Conservation (phyloP, 169 alveolate species). For the Ichthyophthirius multifiliis region DNA sequence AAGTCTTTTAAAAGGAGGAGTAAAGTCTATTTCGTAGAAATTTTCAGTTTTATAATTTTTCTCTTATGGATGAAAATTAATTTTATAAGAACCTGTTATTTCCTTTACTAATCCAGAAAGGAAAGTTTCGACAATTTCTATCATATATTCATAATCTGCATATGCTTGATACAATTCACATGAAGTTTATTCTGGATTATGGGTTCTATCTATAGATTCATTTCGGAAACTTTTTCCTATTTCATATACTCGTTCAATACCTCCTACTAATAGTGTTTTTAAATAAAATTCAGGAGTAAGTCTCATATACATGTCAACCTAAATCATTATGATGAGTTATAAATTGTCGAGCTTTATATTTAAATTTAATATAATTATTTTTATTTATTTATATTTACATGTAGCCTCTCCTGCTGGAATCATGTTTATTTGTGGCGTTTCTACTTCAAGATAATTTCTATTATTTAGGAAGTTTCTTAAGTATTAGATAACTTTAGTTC, state of each 20-base stretch:
- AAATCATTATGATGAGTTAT: constrained; percentile 97
- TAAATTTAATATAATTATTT: too few species aligned
- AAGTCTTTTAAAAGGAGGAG: constrained; percentile 96
- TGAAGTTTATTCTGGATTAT: constrained; percentile 94
- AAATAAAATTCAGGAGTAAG: constrained; percentile 99
- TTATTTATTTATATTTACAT: too few species aligned
- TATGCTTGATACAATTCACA: constrained; percentile 97
- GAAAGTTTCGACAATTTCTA: constrained; percentile 95
- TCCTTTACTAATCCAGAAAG: constrained; percentile 84
- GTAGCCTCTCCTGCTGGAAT: constrained; percentile 96
- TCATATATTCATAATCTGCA: constrained; percentile 96
- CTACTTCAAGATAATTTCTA: constrained; percentile 96
- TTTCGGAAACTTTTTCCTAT: constrained; percentile 98
- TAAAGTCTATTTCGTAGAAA: constrained; percentile 91
- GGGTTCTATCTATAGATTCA: constrained; percentile 70
- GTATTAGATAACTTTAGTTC: constrained; percentile 79
- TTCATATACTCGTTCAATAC: constrained; percentile 96
- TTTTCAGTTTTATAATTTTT: constrained; percentile 52
- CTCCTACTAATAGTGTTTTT: constrained; percentile 97
- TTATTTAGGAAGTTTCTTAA: constrained; percentile 81
- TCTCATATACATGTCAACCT: constrained; percentile 94
- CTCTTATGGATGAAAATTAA: constrained; percentile 95
- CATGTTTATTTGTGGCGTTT: constrained; percentile 98
- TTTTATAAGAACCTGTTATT: constrained; percentile 91
- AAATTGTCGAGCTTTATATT: constrained; percentile 97